A percentile compares a stretch with the other conserved stretches of the same genome.
Conservation (phyloP, 352 stramenopile genomes). For the Pythium folliculosum region DNA sequence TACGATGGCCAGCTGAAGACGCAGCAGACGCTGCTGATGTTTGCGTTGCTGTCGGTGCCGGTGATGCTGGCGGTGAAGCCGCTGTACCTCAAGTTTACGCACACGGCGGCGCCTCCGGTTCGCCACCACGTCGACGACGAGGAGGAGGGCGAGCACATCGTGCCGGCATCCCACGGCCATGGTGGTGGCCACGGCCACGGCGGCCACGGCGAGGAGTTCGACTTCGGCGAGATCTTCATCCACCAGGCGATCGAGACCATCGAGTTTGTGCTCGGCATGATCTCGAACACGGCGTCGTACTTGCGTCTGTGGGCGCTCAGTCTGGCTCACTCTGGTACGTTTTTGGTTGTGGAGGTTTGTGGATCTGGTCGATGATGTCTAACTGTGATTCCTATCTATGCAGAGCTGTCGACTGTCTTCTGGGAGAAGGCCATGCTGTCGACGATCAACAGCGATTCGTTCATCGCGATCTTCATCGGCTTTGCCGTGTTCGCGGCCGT, state of each 20-base stretch:
- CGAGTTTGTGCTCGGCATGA: slow-evolving; percentile 99
- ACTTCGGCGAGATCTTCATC: slow-evolving; percentile 98
- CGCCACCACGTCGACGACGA: slow-evolving; percentile 80
- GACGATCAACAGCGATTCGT: slow-evolving; percentile 96
- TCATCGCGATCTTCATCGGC: slow-evolving; percentile 95
- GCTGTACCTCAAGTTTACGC: slow-evolving; percentile 85
- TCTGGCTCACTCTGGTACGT: slow-evolving; percentile 94
- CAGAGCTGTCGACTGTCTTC: slow-evolving; percentile 92
- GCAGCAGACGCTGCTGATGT: slow-evolving; percentile 90
- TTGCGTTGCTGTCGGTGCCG: slow-evolving; percentile 95
- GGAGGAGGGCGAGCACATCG: slow-evolving; percentile 61
- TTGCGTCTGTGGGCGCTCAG: slow-evolving; percentile 99
- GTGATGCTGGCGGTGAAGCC: slow-evolving; percentile 97
- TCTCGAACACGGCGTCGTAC: slow-evolving; percentile 99
- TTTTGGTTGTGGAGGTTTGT: neutral
- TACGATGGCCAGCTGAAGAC: slow-evolving; percentile 92
- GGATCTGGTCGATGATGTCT: neutral
- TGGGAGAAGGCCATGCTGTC: slow-evolving; percentile 99
- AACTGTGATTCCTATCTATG: neutral
- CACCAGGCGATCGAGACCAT: slow-evolving; percentile 99
- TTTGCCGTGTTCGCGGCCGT: slow-evolving; percentile 92
- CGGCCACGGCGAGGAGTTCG: slow-evolving; percentile 80
- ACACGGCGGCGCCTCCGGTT: slow-evolving; percentile 48
- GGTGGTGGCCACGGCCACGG: slow-evolving; percentile 39
- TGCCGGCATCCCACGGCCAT: slow-evolving; percentile 38